Evolutionary conservation across 208 protist species (phyloP), one percentile per base, ranked within the genome.

Genomic region (Wallacemonas collosoma): DNA sequence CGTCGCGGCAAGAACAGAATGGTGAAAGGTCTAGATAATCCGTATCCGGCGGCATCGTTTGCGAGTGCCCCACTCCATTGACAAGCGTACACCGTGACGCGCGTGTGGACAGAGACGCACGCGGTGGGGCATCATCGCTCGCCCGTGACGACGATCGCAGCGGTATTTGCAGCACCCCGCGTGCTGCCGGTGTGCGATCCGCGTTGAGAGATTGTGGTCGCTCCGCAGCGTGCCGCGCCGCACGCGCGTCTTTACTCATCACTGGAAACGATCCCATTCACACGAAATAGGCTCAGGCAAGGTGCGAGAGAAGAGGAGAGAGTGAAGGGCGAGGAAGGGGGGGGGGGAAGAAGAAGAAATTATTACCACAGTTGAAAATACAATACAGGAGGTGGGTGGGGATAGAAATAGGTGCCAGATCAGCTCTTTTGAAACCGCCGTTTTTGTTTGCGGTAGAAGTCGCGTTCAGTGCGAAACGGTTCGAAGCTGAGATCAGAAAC

Each of bases 31-130:
- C 38, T 8, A 48, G 4, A 35, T 5, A 12, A 1, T 38, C n/a
- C 60, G 40, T 26, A 41, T 6, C 40, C 3, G 60, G 60, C 3
- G 41, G 60, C 60, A 65, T 8, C 14, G 60, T 65, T 8, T 65
- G 60, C n/a, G 60, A 65, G 40, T 65, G 60, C 60, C n/a, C 26
- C 12, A 41, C 60, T 14, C 36, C 60, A 53, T 65, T 41, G 15
- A 35, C n/a, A 41, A 36, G n/a, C 12, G 45, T 12, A 12, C 45
- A 50, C 8, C 45, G 8, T 6, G 45, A 50, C 8, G 8, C 0
- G 8, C 45, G 45, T 12, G 45, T 12, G 45, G 45, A 14, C 8
- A 50, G 45, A 12, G 12, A 12, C 0, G 45, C 45, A 6, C 8
- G 8, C 12, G 45, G 45, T 50, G 45, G 45, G 12, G 45, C 12